Evolutionary conservation across 805 yeast genomes (phyloP), one percentile per base, ranked within the genome.

Genomic region (Wickerhamiella brachini): DNA sequence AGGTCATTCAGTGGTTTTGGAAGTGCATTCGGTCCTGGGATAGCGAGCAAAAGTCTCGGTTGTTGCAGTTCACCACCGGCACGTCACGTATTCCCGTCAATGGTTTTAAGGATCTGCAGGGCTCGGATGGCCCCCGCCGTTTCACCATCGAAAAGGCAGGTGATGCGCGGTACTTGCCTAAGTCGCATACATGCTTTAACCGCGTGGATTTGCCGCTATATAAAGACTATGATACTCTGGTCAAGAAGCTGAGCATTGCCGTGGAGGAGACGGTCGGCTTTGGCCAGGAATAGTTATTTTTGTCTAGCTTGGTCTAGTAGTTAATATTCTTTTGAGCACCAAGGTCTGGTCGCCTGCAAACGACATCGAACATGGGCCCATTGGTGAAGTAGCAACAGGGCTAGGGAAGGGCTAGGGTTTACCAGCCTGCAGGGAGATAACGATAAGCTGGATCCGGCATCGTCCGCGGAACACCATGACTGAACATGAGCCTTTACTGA

Each of bases 1-100:
- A 88, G 70, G 96, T 88, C 48, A 81, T 93, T 59, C 95, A 90
- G 72, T 93, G 98, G 98, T 93, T 93, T 78, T 93, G 98, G 98
- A 81, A 80, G 68, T 84, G 94, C 70, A 81, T 93, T 59, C 74
- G 81, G 49, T 85, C 82, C 65, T 89, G 97, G 97, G 97, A 93
- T 66, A 78, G 88, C 51, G 98, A 93, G 68, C 97, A 90, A 68
- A 84, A 88, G 68, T 95, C 97, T 2, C 79, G 98, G 68, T 73
- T 93, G 65, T 73, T 93, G 59, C 99, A 93, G 69, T 93, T 93
- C 67, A 90, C 98, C 20, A 93, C 99, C 0, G 99, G 99, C 76
- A 93, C 99, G 3, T 88, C 97, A 21, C 83, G 99, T 72, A 93
- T 93, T 52, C 99, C 99, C 7, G 98, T 93, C 57, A 93, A 90